phyloP scores from a whole-genome alignment of 1,139 yeast genomes.

The Geotrichum bryndzae region DNA sequence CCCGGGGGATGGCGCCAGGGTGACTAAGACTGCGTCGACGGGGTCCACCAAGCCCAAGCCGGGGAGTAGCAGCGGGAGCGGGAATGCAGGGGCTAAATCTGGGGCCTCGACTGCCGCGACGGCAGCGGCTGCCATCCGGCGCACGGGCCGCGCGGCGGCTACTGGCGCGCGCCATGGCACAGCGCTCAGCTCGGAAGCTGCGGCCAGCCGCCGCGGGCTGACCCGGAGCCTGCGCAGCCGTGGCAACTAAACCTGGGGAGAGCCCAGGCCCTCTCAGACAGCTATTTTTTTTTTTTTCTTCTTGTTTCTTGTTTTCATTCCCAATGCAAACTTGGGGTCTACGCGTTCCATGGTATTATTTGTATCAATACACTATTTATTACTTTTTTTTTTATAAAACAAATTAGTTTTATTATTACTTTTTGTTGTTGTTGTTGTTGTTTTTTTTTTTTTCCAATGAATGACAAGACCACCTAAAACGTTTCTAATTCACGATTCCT shows the following conservation, averaged over 20 bases:
- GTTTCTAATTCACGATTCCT: background rate
- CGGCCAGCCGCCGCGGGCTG: background rate
- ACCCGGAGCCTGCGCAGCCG: constrained; percentile 7
- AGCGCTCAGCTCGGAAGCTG: background rate
- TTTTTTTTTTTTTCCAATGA: too few species aligned
- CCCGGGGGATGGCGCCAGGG: background rate
- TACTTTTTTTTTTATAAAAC: background rate
- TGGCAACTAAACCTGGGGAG: background rate
- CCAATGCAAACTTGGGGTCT: background rate
- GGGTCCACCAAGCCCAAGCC: background rate
- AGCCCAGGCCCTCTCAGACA: too few species aligned
- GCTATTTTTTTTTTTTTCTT: too few species aligned
- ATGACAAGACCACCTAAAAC: too few species aligned
- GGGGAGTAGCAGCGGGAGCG: background rate
- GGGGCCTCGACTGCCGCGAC: background rate
- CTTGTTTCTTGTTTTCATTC: background rate
- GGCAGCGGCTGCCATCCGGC: constrained; percentile 2
- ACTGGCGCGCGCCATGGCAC: background rate
- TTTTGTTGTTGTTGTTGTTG: too few species aligned
- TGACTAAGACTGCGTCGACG: background rate
- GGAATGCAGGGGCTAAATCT: background rate
- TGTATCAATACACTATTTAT: background rate
- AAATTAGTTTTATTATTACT: background rate
- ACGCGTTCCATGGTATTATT: background rate
- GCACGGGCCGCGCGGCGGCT: constrained; percentile 1